Evolutionary conservation across 257 asterid species (phyloP).

Genomic region (Eustoma russellianum): DNA sequence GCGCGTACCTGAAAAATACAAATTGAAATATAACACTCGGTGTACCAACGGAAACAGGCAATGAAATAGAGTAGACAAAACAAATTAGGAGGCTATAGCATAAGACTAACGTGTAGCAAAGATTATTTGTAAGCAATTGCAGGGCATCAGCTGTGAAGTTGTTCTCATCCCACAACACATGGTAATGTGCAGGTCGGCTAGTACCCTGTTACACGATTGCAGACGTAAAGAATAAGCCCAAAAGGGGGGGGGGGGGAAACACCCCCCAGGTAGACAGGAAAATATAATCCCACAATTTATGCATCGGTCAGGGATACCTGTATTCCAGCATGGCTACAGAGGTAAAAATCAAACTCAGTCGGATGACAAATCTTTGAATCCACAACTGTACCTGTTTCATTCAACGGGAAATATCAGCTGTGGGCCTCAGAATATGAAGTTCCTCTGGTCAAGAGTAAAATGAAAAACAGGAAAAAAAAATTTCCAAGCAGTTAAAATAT

Average conservation of each 20-base stretch:
- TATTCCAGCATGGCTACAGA: constrained; percentile 97
- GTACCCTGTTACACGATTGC: constrained; percentile 41
- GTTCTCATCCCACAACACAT: constrained; percentile 94
- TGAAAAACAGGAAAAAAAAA: no score
- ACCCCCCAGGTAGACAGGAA: not conserved
- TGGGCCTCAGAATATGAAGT: no score
- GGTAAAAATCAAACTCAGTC: constrained; percentile 89
- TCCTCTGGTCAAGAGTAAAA: no score
- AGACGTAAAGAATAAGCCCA: not conserved
- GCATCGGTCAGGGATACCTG: constrained; percentile 31
- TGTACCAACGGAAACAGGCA: not conserved
- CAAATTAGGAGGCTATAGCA: not conserved
- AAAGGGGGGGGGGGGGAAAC: no score
- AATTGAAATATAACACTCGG: not conserved
- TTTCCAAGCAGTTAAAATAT: not conserved
- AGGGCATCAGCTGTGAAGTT: constrained; percentile 77
- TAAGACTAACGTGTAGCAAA: constrained; percentile 77
- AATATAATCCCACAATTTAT: not conserved
- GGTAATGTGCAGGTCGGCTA: constrained; percentile 92
- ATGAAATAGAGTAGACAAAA: not conserved
- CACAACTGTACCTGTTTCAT: constrained; percentile 73
- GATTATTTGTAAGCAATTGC: constrained; percentile 75
- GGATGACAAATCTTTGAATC: constrained; percentile 95
- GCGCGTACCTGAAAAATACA: constrained; percentile 52
- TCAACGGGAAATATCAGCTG: not conserved